phyloP scores from a whole-genome alignment of 2,329 filamentous ascomycete genomes.

The Coniochaeta hoffmannii region DNA sequence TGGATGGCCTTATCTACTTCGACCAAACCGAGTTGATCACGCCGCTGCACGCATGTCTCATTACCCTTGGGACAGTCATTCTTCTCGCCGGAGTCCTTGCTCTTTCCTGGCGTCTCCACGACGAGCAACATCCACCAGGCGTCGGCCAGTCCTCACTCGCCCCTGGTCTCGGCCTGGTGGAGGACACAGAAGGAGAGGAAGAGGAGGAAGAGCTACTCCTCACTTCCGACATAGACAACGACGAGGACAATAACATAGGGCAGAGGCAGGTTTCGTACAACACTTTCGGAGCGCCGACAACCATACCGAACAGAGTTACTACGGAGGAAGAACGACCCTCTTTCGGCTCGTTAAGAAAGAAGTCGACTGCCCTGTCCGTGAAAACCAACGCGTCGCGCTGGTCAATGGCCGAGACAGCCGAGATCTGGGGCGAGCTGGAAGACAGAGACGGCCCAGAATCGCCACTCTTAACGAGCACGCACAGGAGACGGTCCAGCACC shows the following conservation, averaged over 20 bases:
- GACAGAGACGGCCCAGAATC: constrained; percentile 52
- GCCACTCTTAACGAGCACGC: constrained; percentile 17
- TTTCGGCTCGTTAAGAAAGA: constrained; percentile 29
- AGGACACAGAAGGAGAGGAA: constrained; percentile 58
- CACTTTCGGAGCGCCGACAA: constrained; percentile 32
- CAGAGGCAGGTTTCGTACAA: constrained; percentile 29
- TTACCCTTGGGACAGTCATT: constrained; percentile 79
- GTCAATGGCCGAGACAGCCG: constrained; percentile 53
- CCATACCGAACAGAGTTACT: constrained; percentile 19
- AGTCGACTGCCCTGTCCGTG: constrained; percentile 16
- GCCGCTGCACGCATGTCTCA: constrained; percentile 67
- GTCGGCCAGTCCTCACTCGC: constrained; percentile 63
- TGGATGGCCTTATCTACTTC: constrained; percentile 97
- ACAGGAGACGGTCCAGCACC: constrained; percentile 40
- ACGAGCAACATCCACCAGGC: constrained; percentile 57
- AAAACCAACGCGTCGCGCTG: constrained; percentile 37
- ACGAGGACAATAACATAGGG: constrained; percentile 24
- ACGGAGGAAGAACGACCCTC: constrained; percentile 6
- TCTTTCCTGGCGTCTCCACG: constrained; percentile 86
- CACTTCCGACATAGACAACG: constrained; percentile 34
- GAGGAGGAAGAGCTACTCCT: constrained; percentile 52
- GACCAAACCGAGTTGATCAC: constrained; percentile 76
- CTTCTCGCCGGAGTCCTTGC: constrained; percentile 83
- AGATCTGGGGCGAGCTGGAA: constrained; percentile 85
- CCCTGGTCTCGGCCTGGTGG: constrained; percentile 75